A percentile compares a stretch with the other conserved stretches of the same genome.
phyloP scores from a whole-genome alignment of 106 monocot genomes.

The Vanilla planifolia region DNA sequence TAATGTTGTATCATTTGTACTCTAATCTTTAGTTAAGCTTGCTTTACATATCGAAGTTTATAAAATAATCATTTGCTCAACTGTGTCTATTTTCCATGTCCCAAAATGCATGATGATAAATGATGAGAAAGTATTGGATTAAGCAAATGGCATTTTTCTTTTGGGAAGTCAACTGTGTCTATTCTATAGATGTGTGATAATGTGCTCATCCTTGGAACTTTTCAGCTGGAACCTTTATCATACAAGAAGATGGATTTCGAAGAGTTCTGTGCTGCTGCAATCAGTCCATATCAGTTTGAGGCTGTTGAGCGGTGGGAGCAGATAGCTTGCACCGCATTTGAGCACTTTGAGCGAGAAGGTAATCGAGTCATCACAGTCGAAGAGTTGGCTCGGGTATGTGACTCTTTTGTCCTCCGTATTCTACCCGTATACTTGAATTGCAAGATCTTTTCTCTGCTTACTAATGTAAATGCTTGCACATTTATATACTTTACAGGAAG shows the following conservation, averaged over 20 bases:
- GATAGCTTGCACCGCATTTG: slow-evolving; percentile 74
- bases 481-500: slow-evolving; percentile 46
- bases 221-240: slow-evolving; percentile 66
- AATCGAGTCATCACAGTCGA: slow-evolving; percentile 69
- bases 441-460: background rate
- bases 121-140: too few species aligned
- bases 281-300: slow-evolving; percentile 91
- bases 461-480: background rate
- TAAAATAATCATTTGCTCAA: too few species aligned
- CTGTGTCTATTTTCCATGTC: too few species aligned
- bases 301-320: slow-evolving; percentile 82
- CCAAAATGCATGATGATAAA: too few species aligned
- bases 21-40: too few species aligned
- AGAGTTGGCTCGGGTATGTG: slow-evolving; percentile 70
- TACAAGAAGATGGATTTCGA: slow-evolving; percentile 78
- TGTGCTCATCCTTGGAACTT: too few species aligned
- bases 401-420: background rate
- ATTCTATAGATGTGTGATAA: too few species aligned
- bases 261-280: slow-evolving; percentile 83
- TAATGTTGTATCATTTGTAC: too few species aligned
- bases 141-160: too few species aligned
- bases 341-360: slow-evolving; percentile 77
- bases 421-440: background rate
- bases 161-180: too few species aligned
- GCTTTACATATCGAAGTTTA: too few species aligned